Evolutionary conservation across 257 asterid genomes (phyloP), one percentile per base, ranked within the genome.

Genomic region (Rauvolfia tetraphylla): DNA sequence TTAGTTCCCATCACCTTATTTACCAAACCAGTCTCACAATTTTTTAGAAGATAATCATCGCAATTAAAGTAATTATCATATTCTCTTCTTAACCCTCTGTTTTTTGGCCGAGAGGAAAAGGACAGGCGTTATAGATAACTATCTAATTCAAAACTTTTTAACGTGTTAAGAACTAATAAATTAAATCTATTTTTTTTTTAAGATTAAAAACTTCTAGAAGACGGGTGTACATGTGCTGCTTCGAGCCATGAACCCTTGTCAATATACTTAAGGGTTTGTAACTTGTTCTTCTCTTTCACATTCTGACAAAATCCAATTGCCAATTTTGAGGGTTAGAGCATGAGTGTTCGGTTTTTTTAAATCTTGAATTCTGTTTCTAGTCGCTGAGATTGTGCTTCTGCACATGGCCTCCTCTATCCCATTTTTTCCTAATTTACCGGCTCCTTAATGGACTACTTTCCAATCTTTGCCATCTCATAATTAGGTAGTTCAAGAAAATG

Each of bases 231-330:
- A 29, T 53, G 78, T 63, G 27, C 74, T 72, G 68, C 74, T 27
- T 72, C 48, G 78, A 78, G 81, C 81, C 71, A n/a, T 72, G 78
- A 8, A 63, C 77, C 57, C 33, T 46, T 62, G 27, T 72, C 48
- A 48, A 27, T 48, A 62, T 38, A 78, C n/a, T n/a, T n/a, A n/a
- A n/a, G n/a, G n/a, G n/a, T n/a, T n/a, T n/a, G n/a, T n/a, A n/a
- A n/a, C n/a, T n/a, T n/a, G n/a, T n/a, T 73, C 39, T 39, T 38
- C 17, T 53, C 48, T 41, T 56, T 73, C 70, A 67, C 78, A 54
- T 38, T 67, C 62, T 23, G 62, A 65, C 79, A 79, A 79, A 62
- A 56, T 68, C 29, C 71, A 66, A 74, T 33, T 31, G 71, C 70
- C 54, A 79, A 56, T 63, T 38, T 54, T 73, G 22, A 66, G 41